Conservation (phyloP, 2,329 filamentous ascomycete genomes). For the Chlorencoelia australis region DNA sequence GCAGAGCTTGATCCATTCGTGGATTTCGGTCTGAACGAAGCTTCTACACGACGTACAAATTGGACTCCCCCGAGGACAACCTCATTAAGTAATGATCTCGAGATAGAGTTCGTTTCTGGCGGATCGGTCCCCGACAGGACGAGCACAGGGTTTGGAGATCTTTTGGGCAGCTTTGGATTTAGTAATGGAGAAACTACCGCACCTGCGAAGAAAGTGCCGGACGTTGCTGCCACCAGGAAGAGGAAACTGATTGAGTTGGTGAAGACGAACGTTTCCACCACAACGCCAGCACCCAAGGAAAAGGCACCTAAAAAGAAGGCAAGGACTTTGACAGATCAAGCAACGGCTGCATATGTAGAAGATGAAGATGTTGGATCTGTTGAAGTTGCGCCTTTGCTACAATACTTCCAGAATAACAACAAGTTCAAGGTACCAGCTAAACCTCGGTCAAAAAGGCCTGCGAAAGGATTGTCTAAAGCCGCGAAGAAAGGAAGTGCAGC, state of each 20-base stretch:
- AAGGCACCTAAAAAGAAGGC: conserved; percentile 50
- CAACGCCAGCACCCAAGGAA: background rate
- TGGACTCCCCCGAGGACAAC: conserved; percentile 58
- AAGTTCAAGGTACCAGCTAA: conserved; percentile 19
- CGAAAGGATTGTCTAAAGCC: conserved; percentile 25
- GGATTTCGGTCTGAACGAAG: conserved; percentile 27
- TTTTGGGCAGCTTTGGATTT: conserved; percentile 34
- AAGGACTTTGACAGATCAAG: conserved; percentile 67
- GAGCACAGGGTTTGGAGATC: conserved; percentile 25
- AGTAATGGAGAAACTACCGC: conserved; percentile 15
- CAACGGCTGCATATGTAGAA: conserved; percentile 57
- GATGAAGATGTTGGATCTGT: conserved; percentile 25
- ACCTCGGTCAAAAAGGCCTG: conserved; percentile 16
- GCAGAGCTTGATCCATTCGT: background rate
- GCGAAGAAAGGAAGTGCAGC: conserved; percentile 29
- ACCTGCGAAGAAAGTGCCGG: conserved; percentile 7
- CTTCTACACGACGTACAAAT: conserved; percentile 44
- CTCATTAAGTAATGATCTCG: background rate
- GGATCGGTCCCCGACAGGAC: conserved; percentile 4
- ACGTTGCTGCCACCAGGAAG: conserved; percentile 34
- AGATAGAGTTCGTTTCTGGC: background rate
- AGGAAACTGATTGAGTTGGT: conserved; percentile 46
- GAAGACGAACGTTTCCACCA: conserved; percentile 24
- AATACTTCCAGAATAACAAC: conserved; percentile 32
- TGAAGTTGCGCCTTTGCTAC: conserved; percentile 33